Base-by-base conservation (phyloP, 345 rosid species). In the Euphorbia pulcherrima region DNA sequence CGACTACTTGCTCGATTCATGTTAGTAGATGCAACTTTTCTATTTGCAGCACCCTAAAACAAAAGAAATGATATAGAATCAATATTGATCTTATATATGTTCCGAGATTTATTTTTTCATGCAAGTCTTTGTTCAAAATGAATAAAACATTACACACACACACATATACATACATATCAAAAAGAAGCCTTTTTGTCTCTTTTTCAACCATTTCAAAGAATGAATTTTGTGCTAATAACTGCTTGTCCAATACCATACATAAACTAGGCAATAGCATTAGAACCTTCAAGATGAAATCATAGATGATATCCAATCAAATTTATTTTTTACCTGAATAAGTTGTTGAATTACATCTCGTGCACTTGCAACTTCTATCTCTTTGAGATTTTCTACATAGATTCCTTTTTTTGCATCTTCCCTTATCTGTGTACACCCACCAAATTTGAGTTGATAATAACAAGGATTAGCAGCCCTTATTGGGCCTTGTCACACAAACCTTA, bases 1-100 rank as follows among this genome's bases (percentile, higher is more conserved):
- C 97, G 97, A 78, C 99, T 94, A 77, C 99, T 94, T 33, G 97
- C 97, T 72, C 81, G 90, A 71, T 92, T 94, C 99, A 94, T 91
- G 75, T 92, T 92, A 54, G 99, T 94, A 3, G 99, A 90, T 64
- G 99, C 99, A 56, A 94, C 99, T 79, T 92, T 92, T 77, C 99
- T 83, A 68, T 92, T 94, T 74, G 97, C 88, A 52, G 99, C 88
- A 64, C 99, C 99, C 99, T 94, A 83, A 67, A 79, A 70, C 67
- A 18, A 65, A 11, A 62, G 33, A 52, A 0, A 68, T 21, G 6
- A 60, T 27, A 55, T 47, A 21, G 23, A 20, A 13, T 13, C 29
- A 57, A 51, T 14, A 54, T 51, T 51, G 21, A 64, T 2, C 28
- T 52, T 35, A 52, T 41, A 60, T 27, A 44, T 64, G 26, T 13